Conservation (phyloP, 495 filamentous ascomycete species). For the Aspergillus panamensis region DNA sequence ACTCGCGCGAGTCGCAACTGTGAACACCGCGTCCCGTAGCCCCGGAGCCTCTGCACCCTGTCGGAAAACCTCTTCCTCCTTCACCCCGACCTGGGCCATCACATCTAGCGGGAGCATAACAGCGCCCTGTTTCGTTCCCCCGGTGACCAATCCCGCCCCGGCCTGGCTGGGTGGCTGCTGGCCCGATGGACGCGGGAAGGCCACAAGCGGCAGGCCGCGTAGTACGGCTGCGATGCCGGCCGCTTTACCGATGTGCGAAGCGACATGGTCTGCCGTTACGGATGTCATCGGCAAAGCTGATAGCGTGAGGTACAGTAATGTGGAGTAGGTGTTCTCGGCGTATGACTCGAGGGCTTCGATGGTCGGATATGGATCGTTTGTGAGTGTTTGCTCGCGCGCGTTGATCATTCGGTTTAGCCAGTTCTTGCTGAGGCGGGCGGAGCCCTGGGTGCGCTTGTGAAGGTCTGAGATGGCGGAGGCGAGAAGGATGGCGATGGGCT, state of each 20-base stretch:
- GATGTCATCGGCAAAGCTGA: constrained; percentile 71
- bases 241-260: constrained; percentile 91
- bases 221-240: constrained; percentile 81
- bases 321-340: constrained; percentile 90
- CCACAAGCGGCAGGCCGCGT: constrained; percentile 77
- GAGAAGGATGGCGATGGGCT: constrained; percentile 85
- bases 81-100: constrained; percentile 74
- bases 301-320: constrained; percentile 85
- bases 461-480: constrained; percentile 64
- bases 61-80: constrained; percentile 84
- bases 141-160: constrained; percentile 30
- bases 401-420: constrained; percentile 78
- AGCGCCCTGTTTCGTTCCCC: constrained; percentile 53
- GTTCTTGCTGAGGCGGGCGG: constrained; percentile 63
- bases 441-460: constrained; percentile 49
- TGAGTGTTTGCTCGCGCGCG: constrained; percentile 77
- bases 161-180: constrained; percentile 44
- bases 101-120: constrained; percentile 83
- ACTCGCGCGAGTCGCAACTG: constrained; percentile 85
- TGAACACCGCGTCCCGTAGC: constrained; percentile 83
- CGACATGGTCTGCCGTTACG: constrained; percentile 85
- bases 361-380: constrained; percentile 73
- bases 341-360: constrained; percentile 77
- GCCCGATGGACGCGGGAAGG: constrained; percentile 65
- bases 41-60: constrained; percentile 72